phyloP scores from a whole-genome alignment of 306 rosid genomes.

The Crotalaria pallida region DNA sequence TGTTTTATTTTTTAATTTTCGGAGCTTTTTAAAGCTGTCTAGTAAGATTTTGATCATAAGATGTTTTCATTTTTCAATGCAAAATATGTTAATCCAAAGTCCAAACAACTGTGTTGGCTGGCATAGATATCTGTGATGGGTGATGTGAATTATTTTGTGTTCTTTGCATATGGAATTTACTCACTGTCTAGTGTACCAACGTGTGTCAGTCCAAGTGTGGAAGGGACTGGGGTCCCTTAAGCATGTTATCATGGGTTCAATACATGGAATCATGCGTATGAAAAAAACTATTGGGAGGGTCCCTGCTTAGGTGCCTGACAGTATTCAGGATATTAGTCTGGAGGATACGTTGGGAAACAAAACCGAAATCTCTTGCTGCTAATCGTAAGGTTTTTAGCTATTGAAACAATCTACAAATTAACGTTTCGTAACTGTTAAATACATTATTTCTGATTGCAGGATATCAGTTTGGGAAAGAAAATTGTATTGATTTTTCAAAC shows the following conservation, averaged over 20 bases:
- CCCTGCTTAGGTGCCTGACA: too few species aligned
- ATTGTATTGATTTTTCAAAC: slow-evolving; percentile 79
- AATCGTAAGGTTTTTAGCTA: neutral
- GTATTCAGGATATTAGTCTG: too few species aligned
- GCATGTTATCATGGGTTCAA: too few species aligned
- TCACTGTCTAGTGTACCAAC: neutral
- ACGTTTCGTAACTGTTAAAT: slow-evolving; percentile 5
- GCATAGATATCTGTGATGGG: neutral
- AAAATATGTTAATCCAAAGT: too few species aligned
- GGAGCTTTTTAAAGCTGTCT: too few species aligned
- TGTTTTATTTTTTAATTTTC: too few species aligned
- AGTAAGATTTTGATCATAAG: too few species aligned
- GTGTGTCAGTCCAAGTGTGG: too few species aligned
- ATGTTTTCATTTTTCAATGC: neutral
- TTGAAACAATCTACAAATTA: neutral
- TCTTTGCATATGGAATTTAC: neutral
- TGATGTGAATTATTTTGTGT: neutral
- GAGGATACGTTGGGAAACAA: too few species aligned
- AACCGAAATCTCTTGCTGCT: neutral
- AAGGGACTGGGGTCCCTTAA: too few species aligned
- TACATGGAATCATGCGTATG: too few species aligned
- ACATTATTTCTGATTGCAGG: slow-evolving; percentile 45
- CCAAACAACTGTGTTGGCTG: neutral
- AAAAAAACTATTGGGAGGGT: too few species aligned
- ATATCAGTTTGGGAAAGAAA: slow-evolving; percentile 59